phyloP scores from a whole-genome alignment of 2,329 filamentous ascomycete genomes.

The Capronia americana region DNA sequence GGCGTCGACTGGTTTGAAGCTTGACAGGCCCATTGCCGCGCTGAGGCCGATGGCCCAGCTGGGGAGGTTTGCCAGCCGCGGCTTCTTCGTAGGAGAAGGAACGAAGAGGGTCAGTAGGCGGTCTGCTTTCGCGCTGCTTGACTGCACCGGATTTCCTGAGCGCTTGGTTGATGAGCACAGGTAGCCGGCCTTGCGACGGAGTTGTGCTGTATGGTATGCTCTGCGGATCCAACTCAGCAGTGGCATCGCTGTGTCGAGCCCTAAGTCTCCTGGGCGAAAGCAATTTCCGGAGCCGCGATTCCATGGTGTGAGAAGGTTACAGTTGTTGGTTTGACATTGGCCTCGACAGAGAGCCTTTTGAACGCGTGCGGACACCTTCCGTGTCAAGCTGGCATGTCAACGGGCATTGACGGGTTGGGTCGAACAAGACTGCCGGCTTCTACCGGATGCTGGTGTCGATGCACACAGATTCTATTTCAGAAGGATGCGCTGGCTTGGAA shows the following conservation, averaged over 20 bases:
- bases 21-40: conserved; percentile 41
- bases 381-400: conserved; percentile 31
- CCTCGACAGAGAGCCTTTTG: conserved; percentile 14
- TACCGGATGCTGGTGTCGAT: conserved; percentile 15
- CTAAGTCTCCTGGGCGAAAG: conserved; percentile 25
- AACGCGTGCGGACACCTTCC: neutral
- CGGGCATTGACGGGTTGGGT: conserved; percentile 33
- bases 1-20: conserved; percentile 38
- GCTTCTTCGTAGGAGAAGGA: conserved; percentile 36
- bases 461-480: conserved; percentile 12
- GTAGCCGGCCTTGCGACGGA: conserved; percentile 25
- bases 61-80: conserved; percentile 35
- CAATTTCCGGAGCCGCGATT: conserved; percentile 33
- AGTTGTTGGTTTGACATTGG: conserved; percentile 26
- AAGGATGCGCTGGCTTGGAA: conserved; percentile 21
- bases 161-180: conserved; percentile 33
- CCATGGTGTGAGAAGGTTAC: conserved; percentile 26
- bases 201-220: conserved; percentile 32
- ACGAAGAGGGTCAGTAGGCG: conserved; percentile 16
- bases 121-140: conserved; percentile 14
- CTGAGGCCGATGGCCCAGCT: conserved; percentile 35
- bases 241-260: conserved; percentile 14
- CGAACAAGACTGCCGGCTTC: conserved; percentile 10
- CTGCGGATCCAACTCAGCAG: conserved; percentile 32
- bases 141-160: conserved; percentile 23